These are phyloP conservation scores for Termitomyces titanicus DNA, from an alignment of 768 basidiomycete genomes.

Conservation along the genomic window DNA sequence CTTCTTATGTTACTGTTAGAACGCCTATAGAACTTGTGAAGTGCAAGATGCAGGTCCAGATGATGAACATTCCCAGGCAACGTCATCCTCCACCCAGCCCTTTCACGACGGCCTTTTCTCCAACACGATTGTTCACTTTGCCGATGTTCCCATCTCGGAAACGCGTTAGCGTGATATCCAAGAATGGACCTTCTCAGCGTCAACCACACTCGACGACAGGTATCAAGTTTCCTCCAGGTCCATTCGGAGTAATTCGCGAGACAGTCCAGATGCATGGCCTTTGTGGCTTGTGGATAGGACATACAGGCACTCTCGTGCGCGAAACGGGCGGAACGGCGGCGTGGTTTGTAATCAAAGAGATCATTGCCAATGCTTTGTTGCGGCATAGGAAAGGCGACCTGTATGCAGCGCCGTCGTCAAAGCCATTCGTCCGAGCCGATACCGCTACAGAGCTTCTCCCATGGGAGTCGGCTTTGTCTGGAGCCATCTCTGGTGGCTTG, in stretches of 20 bases:
- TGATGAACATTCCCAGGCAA: constrained; percentile 40
- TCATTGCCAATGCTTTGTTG: constrained; percentile 61
- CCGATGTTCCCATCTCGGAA: constrained; percentile 5
- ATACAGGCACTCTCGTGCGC: constrained; percentile 81
- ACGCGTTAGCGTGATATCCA: neutral
- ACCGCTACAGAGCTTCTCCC: constrained; percentile 35
- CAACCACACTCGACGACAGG: constrained; percentile 16
- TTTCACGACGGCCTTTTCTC: neutral
- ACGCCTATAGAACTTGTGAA: constrained; percentile 89
- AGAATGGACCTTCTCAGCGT: constrained; percentile 1
- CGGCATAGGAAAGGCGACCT: constrained; percentile 12
- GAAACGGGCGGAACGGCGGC: constrained; percentile 85
- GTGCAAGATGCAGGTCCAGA: constrained; percentile 92
- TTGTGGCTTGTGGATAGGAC: constrained; percentile 80
- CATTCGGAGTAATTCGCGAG: constrained; percentile 58
- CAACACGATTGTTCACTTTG: constrained; percentile 2
- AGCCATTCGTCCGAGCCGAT: constrained; percentile 6
- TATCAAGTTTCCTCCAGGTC: constrained; percentile 53
- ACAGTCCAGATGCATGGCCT: constrained; percentile 54
- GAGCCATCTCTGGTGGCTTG: constrained; percentile 73
- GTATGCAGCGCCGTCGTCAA: constrained; percentile 9
- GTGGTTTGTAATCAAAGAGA: constrained; percentile 87
- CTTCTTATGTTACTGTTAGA: constrained; percentile 29
- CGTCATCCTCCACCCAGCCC: constrained; percentile 8
- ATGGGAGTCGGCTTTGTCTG: constrained; percentile 78